These are phyloP conservation scores for Chlamydomonas reinhardtii DNA, from an alignment of 163 green algal species.

Conservation along the genomic window DNA sequence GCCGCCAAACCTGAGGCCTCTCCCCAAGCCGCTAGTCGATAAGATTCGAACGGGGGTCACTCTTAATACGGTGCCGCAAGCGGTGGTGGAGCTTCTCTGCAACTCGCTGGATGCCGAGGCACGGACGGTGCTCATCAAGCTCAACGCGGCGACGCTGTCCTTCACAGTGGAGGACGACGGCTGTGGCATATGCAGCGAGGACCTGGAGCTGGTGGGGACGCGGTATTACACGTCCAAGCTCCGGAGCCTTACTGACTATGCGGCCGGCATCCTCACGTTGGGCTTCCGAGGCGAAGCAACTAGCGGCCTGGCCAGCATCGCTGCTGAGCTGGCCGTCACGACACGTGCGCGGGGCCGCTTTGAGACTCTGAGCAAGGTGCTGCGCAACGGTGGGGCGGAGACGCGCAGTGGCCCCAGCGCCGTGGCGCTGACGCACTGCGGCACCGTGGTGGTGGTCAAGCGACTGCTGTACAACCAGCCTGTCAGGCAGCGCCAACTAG, in stretches of 20 bases:
- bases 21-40: not conserved
- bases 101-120: slow-evolving; percentile 40
- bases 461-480: slow-evolving; percentile 39
- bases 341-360: slow-evolving; percentile 33
- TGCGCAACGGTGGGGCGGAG: not conserved
- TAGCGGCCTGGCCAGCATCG: not conserved
- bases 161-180: slow-evolving; percentile 52
- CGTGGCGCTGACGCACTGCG: slow-evolving; percentile 9
- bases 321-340: slow-evolving; percentile 24
- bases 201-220: slow-evolving; percentile 28
- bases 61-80: slow-evolving; percentile 13
- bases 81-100: slow-evolving; percentile 39
- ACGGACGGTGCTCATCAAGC: not conserved
- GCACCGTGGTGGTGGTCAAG: slow-evolving; percentile 2
- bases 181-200: slow-evolving; percentile 1
- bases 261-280: slow-evolving; percentile 15
- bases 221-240: slow-evolving; percentile 47
- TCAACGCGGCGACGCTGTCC: not conserved
- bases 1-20: not conserved
- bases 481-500: slow-evolving; percentile 23
- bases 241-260: not conserved
- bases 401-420: not conserved
- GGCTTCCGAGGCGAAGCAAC: slow-evolving; percentile 48
- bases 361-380: slow-evolving; percentile 29
- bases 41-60: slow-evolving; percentile 3